Base-by-base conservation (phyloP, 805 yeast species). In the Brettanomyces bruxellensis region DNA sequence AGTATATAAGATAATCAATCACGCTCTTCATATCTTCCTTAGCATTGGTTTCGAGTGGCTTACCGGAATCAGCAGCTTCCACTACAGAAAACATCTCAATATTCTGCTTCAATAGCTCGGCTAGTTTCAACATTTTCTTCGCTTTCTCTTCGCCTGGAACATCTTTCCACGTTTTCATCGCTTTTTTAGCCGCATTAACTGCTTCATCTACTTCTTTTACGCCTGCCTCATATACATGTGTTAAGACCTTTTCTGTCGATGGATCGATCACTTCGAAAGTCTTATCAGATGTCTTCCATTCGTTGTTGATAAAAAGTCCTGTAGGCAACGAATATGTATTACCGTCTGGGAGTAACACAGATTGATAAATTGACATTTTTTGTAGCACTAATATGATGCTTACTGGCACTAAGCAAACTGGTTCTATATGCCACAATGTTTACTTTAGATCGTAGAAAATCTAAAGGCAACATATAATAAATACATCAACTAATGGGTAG, bases 241-340 rank as follows among this genome's bases (percentile, higher is more conserved):
- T 60, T 48, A 77, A 72, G 40, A 62, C 59, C 51, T 70, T 67
- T 48, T 70, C 78, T 11, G 78, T 76, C 4, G 78, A 61, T 14
- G 83, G 83, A 51, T 75, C 65, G 35, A 70, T 53, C 1, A 77
- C 67, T 43, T 70, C 74, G 25, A 75, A 61, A 28, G 59, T 62
- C 30, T 64, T 58, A 18, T n/a, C 28, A 36, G 68, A 68, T 6
- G 77, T 61, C 30, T 60, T 53, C 61, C 73, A 76, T 58, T 77
- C 75, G 53, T 78, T 78, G 61, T 76, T 70, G 56, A 78, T 77
- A 60, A 77, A 81, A 50, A 80, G 65, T 5, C 86, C 87, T n/a
- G 78, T 49, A 36, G 85, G 86, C 55, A 78, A 83, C 25, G 61
- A 53, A 59, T 67, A 75, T 43, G 68, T 69, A 42, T 60, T 55